A percentile compares a stretch with the other conserved stretches of the same genome.
These are phyloP conservation scores for Allantophomopsis lycopodina DNA, from an alignment of 2,329 filamentous ascomycete species.

Conservation along the genomic window DNA sequence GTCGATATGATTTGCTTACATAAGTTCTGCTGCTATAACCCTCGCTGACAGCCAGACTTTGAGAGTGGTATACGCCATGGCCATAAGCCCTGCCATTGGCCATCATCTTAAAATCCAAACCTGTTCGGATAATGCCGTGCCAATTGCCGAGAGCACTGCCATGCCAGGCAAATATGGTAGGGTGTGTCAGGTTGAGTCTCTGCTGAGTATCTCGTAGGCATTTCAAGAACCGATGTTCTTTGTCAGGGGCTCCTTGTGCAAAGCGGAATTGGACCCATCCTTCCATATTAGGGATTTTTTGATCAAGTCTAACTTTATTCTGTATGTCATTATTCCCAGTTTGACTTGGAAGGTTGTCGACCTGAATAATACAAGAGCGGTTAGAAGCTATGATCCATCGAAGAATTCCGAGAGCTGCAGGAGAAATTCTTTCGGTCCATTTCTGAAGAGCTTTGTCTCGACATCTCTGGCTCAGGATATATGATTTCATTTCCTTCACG, in stretches of 20 bases:
- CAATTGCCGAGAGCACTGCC: slow-evolving; percentile 67
- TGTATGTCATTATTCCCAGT: slow-evolving; percentile 9
- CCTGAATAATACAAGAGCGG: slow-evolving; percentile 70
- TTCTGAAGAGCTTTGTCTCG: slow-evolving; percentile 20
- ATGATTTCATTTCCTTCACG: slow-evolving; percentile 40
- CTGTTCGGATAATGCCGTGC: slow-evolving; percentile 80
- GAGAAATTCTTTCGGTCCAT: slow-evolving; percentile 48
- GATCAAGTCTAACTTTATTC: slow-evolving; percentile 13
- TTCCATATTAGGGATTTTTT: slow-evolving; percentile 43
- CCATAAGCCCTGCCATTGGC: slow-evolving; percentile 59
- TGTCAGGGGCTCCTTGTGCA: slow-evolving; percentile 77
- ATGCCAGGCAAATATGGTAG: slow-evolving; percentile 79
- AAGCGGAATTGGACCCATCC: slow-evolving; percentile 74
- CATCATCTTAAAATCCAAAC: slow-evolving; percentile 55
- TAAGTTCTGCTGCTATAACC: neutral
- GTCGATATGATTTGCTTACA: slow-evolving; percentile 2
- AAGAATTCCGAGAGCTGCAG: slow-evolving; percentile 53
- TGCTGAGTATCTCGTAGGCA: slow-evolving; percentile 35
- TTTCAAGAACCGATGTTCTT: slow-evolving; percentile 60
- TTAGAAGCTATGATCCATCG: slow-evolving; percentile 89
- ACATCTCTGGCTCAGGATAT: slow-evolving; percentile 22
- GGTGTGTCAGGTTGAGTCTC: slow-evolving; percentile 26
- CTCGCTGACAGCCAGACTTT: slow-evolving; percentile 38
- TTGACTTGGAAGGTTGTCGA: slow-evolving; percentile 30
- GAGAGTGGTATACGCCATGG: slow-evolving; percentile 71